These are phyloP conservation scores for Pseudozyma sp. DNA, from an alignment of 1,284 basidiomycete species.

Conservation along the genomic window DNA sequence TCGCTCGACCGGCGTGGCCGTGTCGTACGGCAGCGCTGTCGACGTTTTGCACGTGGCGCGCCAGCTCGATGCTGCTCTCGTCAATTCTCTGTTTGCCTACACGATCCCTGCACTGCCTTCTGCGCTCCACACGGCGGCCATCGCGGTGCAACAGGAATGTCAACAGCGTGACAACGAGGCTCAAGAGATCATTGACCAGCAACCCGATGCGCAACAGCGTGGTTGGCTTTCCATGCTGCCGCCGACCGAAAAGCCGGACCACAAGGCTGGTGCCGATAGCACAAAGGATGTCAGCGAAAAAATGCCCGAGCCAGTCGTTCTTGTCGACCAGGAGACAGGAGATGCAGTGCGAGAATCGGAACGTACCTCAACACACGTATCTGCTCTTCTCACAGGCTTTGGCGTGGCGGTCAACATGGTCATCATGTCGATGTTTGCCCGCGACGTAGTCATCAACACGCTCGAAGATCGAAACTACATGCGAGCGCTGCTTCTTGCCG, in stretches of 20 bases:
- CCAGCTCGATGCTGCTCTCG: neutral
- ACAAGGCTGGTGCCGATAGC: neutral
- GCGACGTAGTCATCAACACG: too few species aligned
- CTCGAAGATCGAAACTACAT: too few species aligned
- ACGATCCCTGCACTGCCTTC: neutral
- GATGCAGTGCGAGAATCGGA: too few species aligned
- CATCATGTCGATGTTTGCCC: too few species aligned
- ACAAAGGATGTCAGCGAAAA: neutral
- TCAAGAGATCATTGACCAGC: neutral
- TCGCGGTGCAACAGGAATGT: neutral
- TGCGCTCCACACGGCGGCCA: neutral
- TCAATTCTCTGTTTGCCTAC: neutral
- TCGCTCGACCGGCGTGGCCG: constrained; percentile 1
- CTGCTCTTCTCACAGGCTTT: too few species aligned
- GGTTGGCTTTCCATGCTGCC: neutral
- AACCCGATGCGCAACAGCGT: neutral
- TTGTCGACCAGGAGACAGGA: too few species aligned
- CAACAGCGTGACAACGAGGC: neutral
- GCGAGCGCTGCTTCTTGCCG: neutral
- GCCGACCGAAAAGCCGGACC: neutral
- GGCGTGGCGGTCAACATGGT: too few species aligned
- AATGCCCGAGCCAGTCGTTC: too few species aligned
- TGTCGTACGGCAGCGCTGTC: neutral
- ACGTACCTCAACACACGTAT: too few species aligned
- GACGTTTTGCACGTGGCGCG: constrained; percentile 1